Percentiles rank a stretch among this genome's conserved stretches.
Conservation (phyloP, 352 stramenopile genomes). For the Globisporangium orthogonon region DNA sequence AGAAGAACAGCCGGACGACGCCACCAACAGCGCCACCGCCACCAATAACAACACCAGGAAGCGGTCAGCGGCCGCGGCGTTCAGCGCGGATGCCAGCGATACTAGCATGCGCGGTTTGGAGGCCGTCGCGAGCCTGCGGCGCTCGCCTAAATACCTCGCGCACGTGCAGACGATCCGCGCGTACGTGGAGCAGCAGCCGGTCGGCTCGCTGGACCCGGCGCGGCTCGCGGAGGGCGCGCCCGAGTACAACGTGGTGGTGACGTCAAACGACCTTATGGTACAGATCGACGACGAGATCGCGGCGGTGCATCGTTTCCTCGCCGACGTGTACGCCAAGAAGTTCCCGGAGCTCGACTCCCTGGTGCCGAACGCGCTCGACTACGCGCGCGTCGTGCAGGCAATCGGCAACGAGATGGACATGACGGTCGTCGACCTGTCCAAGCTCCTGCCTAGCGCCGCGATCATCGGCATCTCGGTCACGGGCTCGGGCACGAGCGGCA, state of each 20-base stretch:
- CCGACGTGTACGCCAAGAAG: conserved; percentile 89
- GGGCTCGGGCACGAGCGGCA: conserved; percentile 87
- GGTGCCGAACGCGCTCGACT: conserved; percentile 90
- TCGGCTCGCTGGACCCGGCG: conserved; percentile 19
- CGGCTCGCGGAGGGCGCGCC: conserved; percentile 50
- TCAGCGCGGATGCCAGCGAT: conserved; percentile 16
- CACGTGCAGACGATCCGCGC: conserved; percentile 67
- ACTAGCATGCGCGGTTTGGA: conserved; percentile 40
- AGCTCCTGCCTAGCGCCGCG: conserved; percentile 88
- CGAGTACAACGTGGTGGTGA: conserved; percentile 85
- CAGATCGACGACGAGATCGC: conserved; percentile 93
- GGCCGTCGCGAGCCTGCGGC: conserved; percentile 65
- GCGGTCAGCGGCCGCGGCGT: conserved; percentile 21
- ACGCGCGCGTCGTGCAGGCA: conserved; percentile 87
- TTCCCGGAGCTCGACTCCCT: conserved; percentile 95
- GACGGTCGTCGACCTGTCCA: conserved; percentile 86
- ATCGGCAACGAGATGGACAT: conserved; percentile 94
- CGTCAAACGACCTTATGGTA: conserved; percentile 90
- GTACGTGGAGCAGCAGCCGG: conserved; percentile 29
- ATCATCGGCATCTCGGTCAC: conserved; percentile 95
- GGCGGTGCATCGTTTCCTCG: conserved; percentile 87
- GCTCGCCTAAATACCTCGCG: conserved; percentile 57
- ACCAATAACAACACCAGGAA: conserved; percentile 1
- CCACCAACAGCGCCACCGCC: conserved; percentile 15
- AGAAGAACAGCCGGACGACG: conserved; percentile 13